Base-by-base conservation (phyloP, 164 flowering plant genomes). In the Magnolia sinica region DNA sequence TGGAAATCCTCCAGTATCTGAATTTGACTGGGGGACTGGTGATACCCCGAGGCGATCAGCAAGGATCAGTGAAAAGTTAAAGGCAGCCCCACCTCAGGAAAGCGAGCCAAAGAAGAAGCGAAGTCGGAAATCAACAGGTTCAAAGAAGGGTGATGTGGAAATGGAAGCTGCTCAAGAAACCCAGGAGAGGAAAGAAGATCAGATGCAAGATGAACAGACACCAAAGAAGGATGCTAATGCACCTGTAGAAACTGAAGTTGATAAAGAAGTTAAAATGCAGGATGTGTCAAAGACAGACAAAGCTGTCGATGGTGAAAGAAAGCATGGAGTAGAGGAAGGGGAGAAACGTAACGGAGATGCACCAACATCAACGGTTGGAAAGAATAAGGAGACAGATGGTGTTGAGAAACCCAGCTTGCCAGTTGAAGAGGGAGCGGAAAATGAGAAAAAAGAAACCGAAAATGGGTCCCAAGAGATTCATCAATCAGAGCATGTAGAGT, bases 1-100 rank as follows among this genome's bases (percentile, higher is more conserved):
- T 71, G 96, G 95, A 22, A 82, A 83, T 64, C 91, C 93, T 66
- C 79, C 87, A 49, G 31, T 83, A 58, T 81, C 91, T 0, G 91
- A 89, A 71, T 93, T 93, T 82, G 96, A 93, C 70, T 93, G 98
- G 98, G 82, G 93, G 7, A 89, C 90, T 64, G 98, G 98, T 79
- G 98, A 93, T 73, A 89, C 96, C 10, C 98, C 95, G 18, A 87
- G 98, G 80, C 83, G 96, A 81, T 93, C 98, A 2, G 85, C 91
- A 29, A 88, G 98, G 86, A 90, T 93, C 77, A 87, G 92, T 76
- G 90, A 88, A 82, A 93, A 88, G 79, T 88, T 77, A 70, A 92
- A 90, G 84, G 83, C 86, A 63, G 80, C 89, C 72, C 84, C 90
- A 18, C 85, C 86, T 24, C 77, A 84, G 13, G 89, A 87, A 65